Conservation (phyloP, 202 grass and related monocot genomes). For the Brachypodium distachyon region DNA sequence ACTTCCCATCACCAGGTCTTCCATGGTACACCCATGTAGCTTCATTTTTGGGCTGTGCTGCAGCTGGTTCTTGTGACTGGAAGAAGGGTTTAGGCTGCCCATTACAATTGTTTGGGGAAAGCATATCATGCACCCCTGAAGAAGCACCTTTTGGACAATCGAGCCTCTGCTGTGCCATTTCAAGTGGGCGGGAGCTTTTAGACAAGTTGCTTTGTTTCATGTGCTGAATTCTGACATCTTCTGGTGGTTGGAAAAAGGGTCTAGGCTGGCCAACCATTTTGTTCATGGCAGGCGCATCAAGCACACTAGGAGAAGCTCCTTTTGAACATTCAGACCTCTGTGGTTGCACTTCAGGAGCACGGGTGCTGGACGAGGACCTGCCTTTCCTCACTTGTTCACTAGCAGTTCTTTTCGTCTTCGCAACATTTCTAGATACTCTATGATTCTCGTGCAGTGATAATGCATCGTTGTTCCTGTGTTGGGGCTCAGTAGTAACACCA, state of each 20-base stretch:
- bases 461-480: conserved; percentile 14
- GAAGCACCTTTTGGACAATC: conserved; percentile 28
- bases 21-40: conserved; percentile 39
- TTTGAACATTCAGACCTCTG: conserved; percentile 27
- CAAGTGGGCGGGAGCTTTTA: conserved; percentile 26
- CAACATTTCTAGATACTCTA: conserved; percentile 27
- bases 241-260: conserved; percentile 30
- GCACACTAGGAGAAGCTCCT: conserved; percentile 27
- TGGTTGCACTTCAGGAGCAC: conserved; percentile 33
- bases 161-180: conserved; percentile 27
- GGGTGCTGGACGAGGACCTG: conserved; percentile 28
- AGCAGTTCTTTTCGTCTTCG: conserved; percentile 29
- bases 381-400: conserved; percentile 42
- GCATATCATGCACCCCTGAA: conserved; percentile 32
- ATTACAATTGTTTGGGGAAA: conserved; percentile 8
- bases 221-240: conserved; percentile 24
- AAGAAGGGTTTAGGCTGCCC: conserved; percentile 39
- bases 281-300: conserved; percentile 23
- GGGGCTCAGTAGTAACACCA: conserved; percentile 33
- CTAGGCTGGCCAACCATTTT: conserved; percentile 27
- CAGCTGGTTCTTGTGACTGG: conserved; percentile 46
- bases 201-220: conserved; percentile 16
- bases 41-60: conserved; percentile 42
- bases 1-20: conserved; percentile 50
- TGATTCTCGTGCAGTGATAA: conserved; percentile 24